Conservation (phyloP, 1,139 yeast species). For the Lodderomyces jiufengensis region DNA sequence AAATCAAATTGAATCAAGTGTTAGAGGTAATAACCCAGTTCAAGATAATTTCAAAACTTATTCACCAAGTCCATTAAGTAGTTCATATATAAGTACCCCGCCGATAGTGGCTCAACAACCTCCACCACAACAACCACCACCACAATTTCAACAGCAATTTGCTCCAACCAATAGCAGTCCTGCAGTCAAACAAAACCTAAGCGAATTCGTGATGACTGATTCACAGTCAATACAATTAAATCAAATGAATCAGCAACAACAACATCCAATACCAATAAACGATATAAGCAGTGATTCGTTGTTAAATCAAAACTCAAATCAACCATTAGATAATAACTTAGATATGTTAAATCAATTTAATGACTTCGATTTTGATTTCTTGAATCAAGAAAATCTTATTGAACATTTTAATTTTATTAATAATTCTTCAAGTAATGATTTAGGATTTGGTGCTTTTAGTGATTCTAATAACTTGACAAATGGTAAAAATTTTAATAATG, state of each 20-base stretch:
- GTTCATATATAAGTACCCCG: conserved; percentile 1
- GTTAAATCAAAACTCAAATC: too few relatives aligned
- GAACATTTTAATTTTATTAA: conserved; percentile 11
- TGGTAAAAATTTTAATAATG: neutral
- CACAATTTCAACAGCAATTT: neutral
- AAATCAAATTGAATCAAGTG: conserved; percentile 25
- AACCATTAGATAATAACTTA: conserved; percentile 5
- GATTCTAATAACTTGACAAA: too few relatives aligned
- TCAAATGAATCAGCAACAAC: neutral
- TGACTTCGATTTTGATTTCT: conserved; percentile 32
- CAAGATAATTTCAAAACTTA: conserved; percentile 6
- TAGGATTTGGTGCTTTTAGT: too few relatives aligned
- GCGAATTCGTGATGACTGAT: too few relatives aligned
- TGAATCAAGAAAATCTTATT: conserved; percentile 27
- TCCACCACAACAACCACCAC: conserved; percentile 1
- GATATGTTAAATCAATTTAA: conserved; percentile 13
- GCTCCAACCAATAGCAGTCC: neutral
- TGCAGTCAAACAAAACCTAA: too few relatives aligned
- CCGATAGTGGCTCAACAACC: conserved; percentile 6
- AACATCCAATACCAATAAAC: neutral
- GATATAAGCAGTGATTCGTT: neutral
- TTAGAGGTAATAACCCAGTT: conserved; percentile 14
- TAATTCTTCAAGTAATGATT: too few relatives aligned
- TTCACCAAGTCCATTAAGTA: conserved; percentile 10
- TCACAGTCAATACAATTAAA: too few relatives aligned